Conservation (phyloP, 208 protist genomes). For the Trypanosomatidae sp. region DNA sequence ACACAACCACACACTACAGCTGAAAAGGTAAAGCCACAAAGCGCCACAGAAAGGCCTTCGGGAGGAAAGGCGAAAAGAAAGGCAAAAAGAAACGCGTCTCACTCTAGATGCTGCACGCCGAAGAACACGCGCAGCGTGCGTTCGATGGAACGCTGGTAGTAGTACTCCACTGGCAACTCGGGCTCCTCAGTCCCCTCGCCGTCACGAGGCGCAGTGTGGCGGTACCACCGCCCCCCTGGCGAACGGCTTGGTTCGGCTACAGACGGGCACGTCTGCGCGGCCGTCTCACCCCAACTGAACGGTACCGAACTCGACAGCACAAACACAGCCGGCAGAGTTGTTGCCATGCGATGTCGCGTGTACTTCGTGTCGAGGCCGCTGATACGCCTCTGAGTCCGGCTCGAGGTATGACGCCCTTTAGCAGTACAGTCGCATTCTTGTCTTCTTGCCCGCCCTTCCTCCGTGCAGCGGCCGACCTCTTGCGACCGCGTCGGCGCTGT, state of each 20-base stretch:
- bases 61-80: not conserved
- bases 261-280: slow-evolving; percentile 4
- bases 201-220: not conserved
- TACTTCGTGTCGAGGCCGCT: not conserved
- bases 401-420: not conserved
- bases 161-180: slow-evolving; percentile 25
- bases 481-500: not conserved
- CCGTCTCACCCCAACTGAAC: slow-evolving; percentile 1
- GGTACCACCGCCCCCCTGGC: not conserved
- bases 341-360: not conserved
- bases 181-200: slow-evolving; percentile 1
- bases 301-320: slow-evolving; percentile 10
- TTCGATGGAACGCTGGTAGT: slow-evolving; percentile 31
- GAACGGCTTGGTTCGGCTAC: not conserved
- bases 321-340: slow-evolving; percentile 4
- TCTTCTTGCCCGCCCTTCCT: not conserved
- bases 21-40: not conserved
- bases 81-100: not conserved
- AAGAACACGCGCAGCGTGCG: slow-evolving; percentile 45
- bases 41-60: not conserved
- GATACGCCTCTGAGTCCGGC: not conserved
- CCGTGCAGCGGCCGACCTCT: not conserved
- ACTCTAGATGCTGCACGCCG: not conserved
- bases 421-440: not conserved
- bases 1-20: not conserved